Evolutionary conservation across 2,329 filamentous ascomycete genomes (phyloP).

Genomic region (Fusarium xylarioides): DNA sequence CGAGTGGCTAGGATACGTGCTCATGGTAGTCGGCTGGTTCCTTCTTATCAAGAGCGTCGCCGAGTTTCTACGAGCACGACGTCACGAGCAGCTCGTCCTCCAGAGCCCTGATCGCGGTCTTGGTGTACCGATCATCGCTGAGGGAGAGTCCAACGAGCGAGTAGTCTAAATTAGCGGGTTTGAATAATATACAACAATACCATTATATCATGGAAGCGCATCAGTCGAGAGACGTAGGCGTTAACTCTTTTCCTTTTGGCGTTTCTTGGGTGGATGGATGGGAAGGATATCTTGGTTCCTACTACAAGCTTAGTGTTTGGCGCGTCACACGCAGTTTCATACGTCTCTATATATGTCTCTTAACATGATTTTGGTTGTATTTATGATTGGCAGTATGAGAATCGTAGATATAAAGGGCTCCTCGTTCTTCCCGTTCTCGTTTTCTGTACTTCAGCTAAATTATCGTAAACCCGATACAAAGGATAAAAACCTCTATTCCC

Average conservation of each 20-base stretch:
- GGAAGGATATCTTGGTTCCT: conserved; percentile 30
- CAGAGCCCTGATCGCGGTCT: conserved; percentile 92
- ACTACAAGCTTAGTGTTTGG: conserved; percentile 35
- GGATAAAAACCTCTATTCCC: neutral
- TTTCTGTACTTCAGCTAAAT: neutral
- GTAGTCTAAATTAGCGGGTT: conserved; percentile 65
- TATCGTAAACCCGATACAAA: neutral
- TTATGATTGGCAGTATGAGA: too few species aligned
- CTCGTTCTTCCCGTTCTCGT: neutral
- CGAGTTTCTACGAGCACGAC: conserved; percentile 86
- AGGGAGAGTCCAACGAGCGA: conserved; percentile 81
- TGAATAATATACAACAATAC: conserved; percentile 31
- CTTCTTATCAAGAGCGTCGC: conserved; percentile 93
- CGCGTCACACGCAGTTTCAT: conserved; percentile 38
- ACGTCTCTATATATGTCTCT: conserved; percentile 28
- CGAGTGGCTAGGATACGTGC: conserved; percentile 89
- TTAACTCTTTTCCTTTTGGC: conserved; percentile 23
- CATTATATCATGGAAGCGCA: conserved; percentile 21
- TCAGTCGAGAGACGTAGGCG: conserved; percentile 28
- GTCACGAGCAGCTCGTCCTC: conserved; percentile 91
- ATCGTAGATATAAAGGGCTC: neutral
- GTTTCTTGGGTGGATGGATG: conserved; percentile 25
- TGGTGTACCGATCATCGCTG: conserved; percentile 84
- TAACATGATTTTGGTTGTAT: conserved; percentile 18
- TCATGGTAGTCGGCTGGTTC: conserved; percentile 99